phyloP scores from a whole-genome alignment of 768 basidiomycete genomes.

The Lentinula guzmanii region DNA sequence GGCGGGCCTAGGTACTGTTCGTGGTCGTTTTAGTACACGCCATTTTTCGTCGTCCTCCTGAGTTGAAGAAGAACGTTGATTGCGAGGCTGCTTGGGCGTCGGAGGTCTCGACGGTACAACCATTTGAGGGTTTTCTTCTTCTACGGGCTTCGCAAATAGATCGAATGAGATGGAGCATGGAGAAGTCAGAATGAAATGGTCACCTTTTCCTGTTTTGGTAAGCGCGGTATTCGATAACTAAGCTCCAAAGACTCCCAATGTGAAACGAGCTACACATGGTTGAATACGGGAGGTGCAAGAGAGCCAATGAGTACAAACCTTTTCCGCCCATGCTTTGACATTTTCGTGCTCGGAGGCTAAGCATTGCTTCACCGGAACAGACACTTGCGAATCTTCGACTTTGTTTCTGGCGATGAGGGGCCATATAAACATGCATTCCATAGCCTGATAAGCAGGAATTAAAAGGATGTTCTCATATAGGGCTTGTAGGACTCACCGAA shows the following conservation, averaged over 20 bases:
- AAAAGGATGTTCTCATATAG: neutral
- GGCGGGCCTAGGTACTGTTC: neutral
- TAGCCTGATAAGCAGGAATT: conserved; percentile 31
- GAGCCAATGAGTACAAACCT: conserved; percentile 33
- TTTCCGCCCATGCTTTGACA: conserved; percentile 53
- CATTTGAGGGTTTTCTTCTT: neutral
- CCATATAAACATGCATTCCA: conserved; percentile 72
- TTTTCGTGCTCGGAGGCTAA: conserved; percentile 48
- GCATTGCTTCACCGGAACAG: conserved; percentile 53
- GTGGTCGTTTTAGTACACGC: neutral
- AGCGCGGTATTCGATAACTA: conserved; percentile 86
- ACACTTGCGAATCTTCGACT: conserved; percentile 73
- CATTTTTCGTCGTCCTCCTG: neutral
- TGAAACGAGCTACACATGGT: conserved; percentile 53
- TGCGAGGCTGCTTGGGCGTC: neutral
- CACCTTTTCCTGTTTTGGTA: conserved; percentile 20
- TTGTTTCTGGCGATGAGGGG: conserved; percentile 85
- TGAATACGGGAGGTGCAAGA: neutral
- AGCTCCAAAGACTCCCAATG: conserved; percentile 75
- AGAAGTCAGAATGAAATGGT: neutral
- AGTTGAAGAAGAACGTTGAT: neutral
- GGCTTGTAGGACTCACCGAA: conserved; percentile 43
- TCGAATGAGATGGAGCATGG: neutral
- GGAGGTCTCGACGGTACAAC: neutral
- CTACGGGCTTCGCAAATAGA: neutral